Evolutionary conservation across 257 asterid genomes (phyloP), one percentile per base, ranked within the genome.

Genomic region (Lantana camara): DNA sequence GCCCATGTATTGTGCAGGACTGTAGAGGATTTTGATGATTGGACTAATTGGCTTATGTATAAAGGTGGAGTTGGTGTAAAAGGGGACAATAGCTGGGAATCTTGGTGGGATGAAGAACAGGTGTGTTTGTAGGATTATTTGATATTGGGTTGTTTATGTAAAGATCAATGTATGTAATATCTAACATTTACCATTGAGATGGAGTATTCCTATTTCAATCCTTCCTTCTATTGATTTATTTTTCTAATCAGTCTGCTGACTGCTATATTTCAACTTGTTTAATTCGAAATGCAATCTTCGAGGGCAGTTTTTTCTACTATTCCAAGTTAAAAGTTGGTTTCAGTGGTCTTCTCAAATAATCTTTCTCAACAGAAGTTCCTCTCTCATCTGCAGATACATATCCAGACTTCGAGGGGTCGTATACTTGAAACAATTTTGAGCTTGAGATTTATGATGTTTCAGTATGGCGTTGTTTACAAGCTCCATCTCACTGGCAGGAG

Each of bases 21-120:
- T 21, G 99, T 94, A 3, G 99, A 94, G 77, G 97, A 94, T 82
- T 94, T 90, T 77, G 99, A 94, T 75, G 96, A 94, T 73, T 94
- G 99, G 99, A 90, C 88, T 67, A 88, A 77, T 77, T 94, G 99
- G 99, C 95, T 94, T 46, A 72, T 90, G 86, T 90, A 94, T 68
- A 90, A 94, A 77, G 99, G 99, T 47, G 99, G 99, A 67, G 97
- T 94, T 70, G 99, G 99, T 59, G 76, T 94, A 68, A 88, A 83
- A 75, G 99, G 96, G 58, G 97, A 94, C 17, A 72, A 83, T 69
- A 93, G 99, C 68, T 94, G 99, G 99, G 99, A 94, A 80, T 90
- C 97, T 52, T 94, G 99, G 99, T 94, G 99, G 99, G 99, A 88
- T 57, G 99, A 94, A 78, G 99, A 94, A 76, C 97, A 90, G 97